Conservation (phyloP, 352 stramenopile genomes). For the Ochromonadaceae sp. region DNA sequence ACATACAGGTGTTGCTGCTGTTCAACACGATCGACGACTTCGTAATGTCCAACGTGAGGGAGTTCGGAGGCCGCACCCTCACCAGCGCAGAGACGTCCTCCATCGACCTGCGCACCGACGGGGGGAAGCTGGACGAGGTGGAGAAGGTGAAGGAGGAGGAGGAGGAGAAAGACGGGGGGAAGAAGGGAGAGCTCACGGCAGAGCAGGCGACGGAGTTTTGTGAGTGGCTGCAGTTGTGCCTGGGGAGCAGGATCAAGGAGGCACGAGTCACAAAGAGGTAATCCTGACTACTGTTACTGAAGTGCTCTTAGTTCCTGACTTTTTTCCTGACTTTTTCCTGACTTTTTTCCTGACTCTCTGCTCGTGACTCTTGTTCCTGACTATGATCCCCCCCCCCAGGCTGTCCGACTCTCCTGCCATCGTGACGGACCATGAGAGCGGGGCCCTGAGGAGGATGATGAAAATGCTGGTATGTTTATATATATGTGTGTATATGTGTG, state of each 20-base stretch:
- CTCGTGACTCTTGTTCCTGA: not conserved
- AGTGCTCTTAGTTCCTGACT: not conserved
- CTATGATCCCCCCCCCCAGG: conserved; percentile 37
- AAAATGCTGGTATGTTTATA: conserved; percentile 73
- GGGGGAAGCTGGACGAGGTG: conserved; percentile 32
- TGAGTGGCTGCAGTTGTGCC: conserved; percentile 71
- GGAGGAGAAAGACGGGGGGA: conserved; percentile 12
- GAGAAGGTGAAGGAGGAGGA: conserved; percentile 38
- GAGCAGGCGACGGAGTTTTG: conserved; percentile 73
- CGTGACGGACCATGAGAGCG: conserved; percentile 94
- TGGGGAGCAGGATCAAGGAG: conserved; percentile 71
- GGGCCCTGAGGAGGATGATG: conserved; percentile 95
- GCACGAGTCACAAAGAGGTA: conserved; percentile 50
- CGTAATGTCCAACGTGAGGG: conserved; percentile 94
- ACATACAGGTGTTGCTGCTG: conserved; percentile 88
- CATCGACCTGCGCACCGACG: conserved; percentile 58
- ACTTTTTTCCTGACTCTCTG: not conserved
- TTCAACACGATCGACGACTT: conserved; percentile 99
- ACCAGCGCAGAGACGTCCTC: conserved; percentile 87
- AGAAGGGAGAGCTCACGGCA: conserved; percentile 48
- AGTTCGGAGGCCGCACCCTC: conserved; percentile 88
- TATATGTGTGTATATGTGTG: too few species aligned
- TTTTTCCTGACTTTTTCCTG: not conserved
- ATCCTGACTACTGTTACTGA: conserved; percentile 13
- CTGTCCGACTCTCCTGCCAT: conserved; percentile 93